Percentiles rank a stretch among this genome's conserved stretches.
Conservation (phyloP, 2,329 filamentous ascomycete genomes). For the Pestalotiopsis sp. region DNA sequence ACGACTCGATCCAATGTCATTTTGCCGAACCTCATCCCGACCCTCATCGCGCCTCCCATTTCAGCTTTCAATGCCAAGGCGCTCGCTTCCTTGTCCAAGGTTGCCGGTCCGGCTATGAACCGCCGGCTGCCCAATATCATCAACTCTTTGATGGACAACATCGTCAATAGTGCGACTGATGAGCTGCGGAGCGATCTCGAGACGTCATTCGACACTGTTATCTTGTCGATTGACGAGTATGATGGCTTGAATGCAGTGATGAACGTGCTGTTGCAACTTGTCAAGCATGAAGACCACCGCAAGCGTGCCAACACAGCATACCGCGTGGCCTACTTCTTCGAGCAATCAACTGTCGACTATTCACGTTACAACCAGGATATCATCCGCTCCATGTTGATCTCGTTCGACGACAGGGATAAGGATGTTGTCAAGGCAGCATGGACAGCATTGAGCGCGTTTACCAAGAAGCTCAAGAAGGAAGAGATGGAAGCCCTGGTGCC, state of each 20-base stretch:
- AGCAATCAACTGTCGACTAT: conserved; percentile 78
- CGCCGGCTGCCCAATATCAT: conserved; percentile 85
- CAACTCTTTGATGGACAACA: conserved; percentile 91
- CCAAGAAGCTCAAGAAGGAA: conserved; percentile 88
- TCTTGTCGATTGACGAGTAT: conserved; percentile 91
- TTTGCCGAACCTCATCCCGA: conserved; percentile 92
- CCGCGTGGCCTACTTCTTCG: conserved; percentile 86
- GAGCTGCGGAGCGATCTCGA: conserved; percentile 71
- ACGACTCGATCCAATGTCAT: conserved; percentile 94
- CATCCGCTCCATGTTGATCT: conserved; percentile 84
- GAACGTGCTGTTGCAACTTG: conserved; percentile 83
- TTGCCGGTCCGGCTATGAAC: conserved; percentile 89
- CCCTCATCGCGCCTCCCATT: conserved; percentile 85
- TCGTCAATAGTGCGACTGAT: conserved; percentile 77
- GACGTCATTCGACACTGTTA: conserved; percentile 81
- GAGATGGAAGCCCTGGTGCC: conserved; percentile 94
- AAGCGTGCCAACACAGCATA: conserved; percentile 76
- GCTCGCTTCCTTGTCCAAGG: conserved; percentile 87
- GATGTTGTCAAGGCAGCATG: conserved; percentile 88
- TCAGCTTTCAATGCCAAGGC: conserved; percentile 94
- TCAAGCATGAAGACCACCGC: conserved; percentile 90
- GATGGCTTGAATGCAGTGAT: conserved; percentile 95
- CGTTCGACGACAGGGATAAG: conserved; percentile 83
- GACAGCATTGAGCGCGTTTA: conserved; percentile 83
- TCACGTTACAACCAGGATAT: conserved; percentile 96